phyloP scores from a whole-genome alignment of 2,329 filamentous ascomycete genomes.

The Neoarthrinium moseri region DNA sequence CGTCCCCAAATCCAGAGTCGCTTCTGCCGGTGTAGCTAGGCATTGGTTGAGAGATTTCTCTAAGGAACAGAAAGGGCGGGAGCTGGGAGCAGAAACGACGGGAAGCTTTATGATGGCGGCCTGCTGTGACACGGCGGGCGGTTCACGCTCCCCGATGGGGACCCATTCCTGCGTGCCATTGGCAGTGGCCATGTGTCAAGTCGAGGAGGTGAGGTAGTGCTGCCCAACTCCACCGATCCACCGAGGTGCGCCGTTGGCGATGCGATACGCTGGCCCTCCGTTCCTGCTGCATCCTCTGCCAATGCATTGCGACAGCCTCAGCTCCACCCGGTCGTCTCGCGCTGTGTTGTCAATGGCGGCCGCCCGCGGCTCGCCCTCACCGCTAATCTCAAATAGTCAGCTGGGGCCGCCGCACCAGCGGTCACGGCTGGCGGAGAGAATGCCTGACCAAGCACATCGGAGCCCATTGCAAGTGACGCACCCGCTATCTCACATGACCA shows the following conservation, averaged over 20 bases:
- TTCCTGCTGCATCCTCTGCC: not conserved
- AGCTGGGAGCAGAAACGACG: not conserved
- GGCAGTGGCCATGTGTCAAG: conserved; percentile 2
- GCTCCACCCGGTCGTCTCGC: not conserved
- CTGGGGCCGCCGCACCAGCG: no score
- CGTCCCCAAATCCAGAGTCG: conserved; percentile 5
- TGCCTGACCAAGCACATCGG: no score
- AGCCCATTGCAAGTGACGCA: no score
- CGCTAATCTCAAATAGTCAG: conserved; percentile 7
- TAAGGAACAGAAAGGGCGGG: not conserved
- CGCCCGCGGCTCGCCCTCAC: not conserved
- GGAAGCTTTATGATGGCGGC: conserved; percentile 1
- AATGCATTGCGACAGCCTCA: conserved; percentile 5
- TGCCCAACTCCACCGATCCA: conserved; percentile 8
- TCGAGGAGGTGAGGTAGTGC: conserved; percentile 2
- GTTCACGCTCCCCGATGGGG: not conserved
- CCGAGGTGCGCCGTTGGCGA: conserved; percentile 4
- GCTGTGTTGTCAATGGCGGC: not conserved
- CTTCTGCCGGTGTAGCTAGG: not conserved
- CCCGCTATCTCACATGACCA: no score
- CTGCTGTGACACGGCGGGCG: not conserved
- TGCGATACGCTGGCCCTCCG: conserved; percentile 5
- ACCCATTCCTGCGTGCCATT: not conserved
- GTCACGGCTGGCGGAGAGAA: no score
- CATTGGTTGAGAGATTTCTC: conserved; percentile 3